These are phyloP conservation scores for Cercis canadensis DNA, from an alignment of 306 rosid species.

Conservation along the genomic window DNA sequence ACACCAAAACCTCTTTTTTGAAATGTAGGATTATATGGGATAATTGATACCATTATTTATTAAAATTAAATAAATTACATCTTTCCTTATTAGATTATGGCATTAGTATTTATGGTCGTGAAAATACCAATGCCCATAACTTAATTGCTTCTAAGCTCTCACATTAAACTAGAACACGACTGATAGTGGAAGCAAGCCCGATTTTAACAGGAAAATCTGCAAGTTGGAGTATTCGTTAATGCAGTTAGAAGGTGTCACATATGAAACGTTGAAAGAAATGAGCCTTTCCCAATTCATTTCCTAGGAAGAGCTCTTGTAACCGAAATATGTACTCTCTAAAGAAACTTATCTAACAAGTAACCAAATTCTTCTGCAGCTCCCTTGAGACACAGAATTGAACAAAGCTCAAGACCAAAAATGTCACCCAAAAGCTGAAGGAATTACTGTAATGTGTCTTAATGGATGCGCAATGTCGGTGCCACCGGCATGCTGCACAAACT, in stretches of 20 bases:
- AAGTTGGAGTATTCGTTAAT: conserved; percentile 6
- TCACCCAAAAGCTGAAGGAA: conserved; percentile 58
- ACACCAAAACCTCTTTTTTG: too few species aligned
- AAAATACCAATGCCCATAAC: too few species aligned
- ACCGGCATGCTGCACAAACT: conserved; percentile 92
- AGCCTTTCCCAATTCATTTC: conserved; percentile 1
- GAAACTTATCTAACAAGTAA: not conserved
- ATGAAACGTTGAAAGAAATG: not conserved
- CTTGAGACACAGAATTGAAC: not conserved
- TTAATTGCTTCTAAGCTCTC: too few species aligned
- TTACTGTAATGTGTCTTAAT: conserved; percentile 70
- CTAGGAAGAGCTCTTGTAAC: not conserved
- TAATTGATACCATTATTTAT: too few species aligned
- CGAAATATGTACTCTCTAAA: not conserved
- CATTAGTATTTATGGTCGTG: too few species aligned
- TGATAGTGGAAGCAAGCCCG: not conserved
- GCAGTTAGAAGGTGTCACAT: not conserved
- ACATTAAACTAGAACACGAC: too few species aligned
- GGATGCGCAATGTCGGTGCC: conserved; percentile 70
- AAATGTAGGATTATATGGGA: too few species aligned
- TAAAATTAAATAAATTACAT: too few species aligned
- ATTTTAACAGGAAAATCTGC: not conserved
- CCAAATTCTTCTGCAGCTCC: not conserved
- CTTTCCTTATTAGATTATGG: too few species aligned
- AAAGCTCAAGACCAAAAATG: not conserved